A percentile compares a stretch with the other conserved stretches of the same genome.
Conservation (phyloP, 768 basidiomycete species). For the Exidia glandulosa region DNA sequence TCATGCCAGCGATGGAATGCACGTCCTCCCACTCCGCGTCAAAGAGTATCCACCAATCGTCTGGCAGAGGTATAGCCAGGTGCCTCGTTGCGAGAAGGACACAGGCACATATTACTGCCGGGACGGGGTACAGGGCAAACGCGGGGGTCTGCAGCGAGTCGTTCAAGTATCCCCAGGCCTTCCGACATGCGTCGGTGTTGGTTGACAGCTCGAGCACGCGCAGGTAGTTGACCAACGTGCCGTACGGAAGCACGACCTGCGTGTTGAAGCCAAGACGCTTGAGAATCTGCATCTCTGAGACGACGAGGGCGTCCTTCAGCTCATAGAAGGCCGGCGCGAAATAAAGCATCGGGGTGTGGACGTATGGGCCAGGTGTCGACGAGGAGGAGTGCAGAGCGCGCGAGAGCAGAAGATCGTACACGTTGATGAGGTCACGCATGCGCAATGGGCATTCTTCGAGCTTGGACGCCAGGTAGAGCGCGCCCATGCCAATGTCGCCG, state of each 20-base stretch:
- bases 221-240: constrained; percentile 89
- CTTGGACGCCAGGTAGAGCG: constrained; percentile 79
- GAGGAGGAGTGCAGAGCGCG: constrained; percentile 46
- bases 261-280: constrained; percentile 95
- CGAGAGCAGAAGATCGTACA: constrained; percentile 82
- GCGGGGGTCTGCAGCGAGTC: constrained; percentile 92
- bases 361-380: constrained; percentile 29
- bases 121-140: constrained; percentile 80
- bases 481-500: constrained; percentile 83
- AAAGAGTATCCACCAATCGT: constrained; percentile 90
- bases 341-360: constrained; percentile 65
- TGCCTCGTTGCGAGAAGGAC: constrained; percentile 74
- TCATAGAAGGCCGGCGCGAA: constrained; percentile 87
- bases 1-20: constrained; percentile 70
- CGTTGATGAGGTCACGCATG: constrained; percentile 90
- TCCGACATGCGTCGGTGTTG: constrained; percentile 53
- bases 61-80: constrained; percentile 62
- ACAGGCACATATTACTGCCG: constrained; percentile 80
- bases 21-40: constrained; percentile 87
- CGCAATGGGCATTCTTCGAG: constrained; percentile 85
- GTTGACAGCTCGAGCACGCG: constrained; percentile 77
- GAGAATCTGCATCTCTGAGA: constrained; percentile 94
- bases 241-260: constrained; percentile 86
- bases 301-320: constrained; percentile 85
- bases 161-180: constrained; percentile 91